Base-by-base conservation (phyloP, 805 yeast species). In the Aciculoconidium aculeatum region DNA sequence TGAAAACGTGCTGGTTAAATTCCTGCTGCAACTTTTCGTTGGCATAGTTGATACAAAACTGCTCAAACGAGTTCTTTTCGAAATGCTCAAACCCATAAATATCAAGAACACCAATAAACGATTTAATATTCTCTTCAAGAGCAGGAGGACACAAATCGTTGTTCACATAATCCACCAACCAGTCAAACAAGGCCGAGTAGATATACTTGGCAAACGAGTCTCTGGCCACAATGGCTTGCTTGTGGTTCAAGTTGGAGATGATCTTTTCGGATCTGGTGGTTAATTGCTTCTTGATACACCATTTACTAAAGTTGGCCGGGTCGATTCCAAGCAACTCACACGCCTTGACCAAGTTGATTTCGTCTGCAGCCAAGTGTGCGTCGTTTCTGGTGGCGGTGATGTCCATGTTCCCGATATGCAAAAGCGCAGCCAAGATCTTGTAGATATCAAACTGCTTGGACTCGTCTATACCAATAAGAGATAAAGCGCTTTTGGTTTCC, bases 71-170 rank as follows among this genome's bases (percentile, higher is more conserved):
- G 61, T 90, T 90, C 47, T 75, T 78, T 43, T 85, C 88, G 54
- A 90, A 90, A 59, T 90, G 96, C 59, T 90, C 98, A 55, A 90
- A 90, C 14, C 98, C 98, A 51, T 90, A 90, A 45, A 90, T 90
- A 79, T 90, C 98, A 46, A 90, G 70, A 17, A 90, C 97, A 55
- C 98, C 98, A 48, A 90, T 90, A 47, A 90, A 92, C 1, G 85
- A 72, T 25, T 70, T 61, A 31, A 80, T 70, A 20, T 76, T 59
- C 14, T 65, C 61, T 22, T 67, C 70, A 19, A 85, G 73, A 25
- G 75, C 80, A 12, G 80, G 77, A 2, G 90, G 78, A 50, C 92
- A 83, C 47, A 90, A 70, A 49, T 86, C 94, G 13, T 70, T 55
- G 55, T 90, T 90, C 40, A 87, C 83, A 42, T 77, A 78, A 28